Evolutionary conservation across 2,329 filamentous ascomycete genomes (phyloP), one percentile per base, ranked within the genome.

Genomic region (Aspergillus latus): DNA sequence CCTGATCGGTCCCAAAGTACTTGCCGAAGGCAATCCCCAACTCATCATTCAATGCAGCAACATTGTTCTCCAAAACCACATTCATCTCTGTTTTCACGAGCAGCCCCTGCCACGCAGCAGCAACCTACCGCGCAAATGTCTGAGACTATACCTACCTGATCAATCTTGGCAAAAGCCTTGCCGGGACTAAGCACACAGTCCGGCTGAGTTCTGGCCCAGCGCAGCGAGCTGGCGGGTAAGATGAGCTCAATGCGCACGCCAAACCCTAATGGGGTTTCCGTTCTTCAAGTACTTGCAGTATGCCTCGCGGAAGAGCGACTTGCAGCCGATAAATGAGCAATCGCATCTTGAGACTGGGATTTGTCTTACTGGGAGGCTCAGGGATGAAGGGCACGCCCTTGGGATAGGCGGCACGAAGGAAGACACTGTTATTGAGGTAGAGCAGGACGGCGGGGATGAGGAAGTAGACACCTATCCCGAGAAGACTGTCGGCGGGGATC

Each of bases 171-270:
- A 44, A 78, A 74, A 0, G 77, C 75, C 7, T 73, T 61, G 3
- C 37, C 47, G 2, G 70, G 61, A 37, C 68, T 71, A 11, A 78
- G 66, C 0, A 72, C 63, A 5, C 62, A 59, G 1, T 79, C 76
- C 0, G 74, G 75, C 49, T 78, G 78, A 1, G 66, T 60, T 5
- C 72, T 58, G 1, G 73, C 60, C 76, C 77, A 79, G 34, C 70
- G 67, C 67, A 80, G 65, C 1, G 71, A 66, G 39, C 61, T 72
- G 4, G 66, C 64, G 0, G 78, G 78, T n/a, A 80, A 60, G 43
- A 79, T 69, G n/a, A 79, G 61, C 57, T 78, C 76, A 40, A 70
- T 68, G 21, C 72, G 71, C 32, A 73, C 67, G 2, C 72, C 74
- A 5, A 77, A 64, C 4, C 74, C 73, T 63, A 2, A 79, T 77